A percentile compares a stretch with the other conserved stretches of the same genome.
phyloP scores from a whole-genome alignment of 139 green algal genomes.

The Deuterostichococcus epilithicus region DNA sequence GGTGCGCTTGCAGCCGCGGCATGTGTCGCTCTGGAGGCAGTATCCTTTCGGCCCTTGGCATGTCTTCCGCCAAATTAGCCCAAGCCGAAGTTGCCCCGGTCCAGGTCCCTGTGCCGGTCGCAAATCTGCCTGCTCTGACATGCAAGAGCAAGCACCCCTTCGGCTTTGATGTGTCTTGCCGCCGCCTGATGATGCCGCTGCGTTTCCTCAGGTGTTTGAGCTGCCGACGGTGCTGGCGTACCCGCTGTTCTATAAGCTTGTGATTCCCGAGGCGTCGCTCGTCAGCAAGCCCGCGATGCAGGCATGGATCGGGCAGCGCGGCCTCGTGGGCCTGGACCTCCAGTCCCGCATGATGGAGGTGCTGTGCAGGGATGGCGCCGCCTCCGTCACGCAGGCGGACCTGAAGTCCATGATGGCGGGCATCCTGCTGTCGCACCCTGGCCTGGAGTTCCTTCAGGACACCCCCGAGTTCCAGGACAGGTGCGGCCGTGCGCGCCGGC shows the following conservation, averaged over 20 bases:
- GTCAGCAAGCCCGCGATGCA: constrained; percentile 35
- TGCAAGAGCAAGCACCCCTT: neutral
- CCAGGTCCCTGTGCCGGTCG: too few species aligned
- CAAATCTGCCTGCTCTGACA: too few species aligned
- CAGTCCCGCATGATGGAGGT: constrained; percentile 38
- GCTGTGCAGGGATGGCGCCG: constrained; percentile 32
- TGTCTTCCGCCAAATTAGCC: too few species aligned
- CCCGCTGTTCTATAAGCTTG: constrained; percentile 70
- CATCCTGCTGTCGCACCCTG: constrained; percentile 87
- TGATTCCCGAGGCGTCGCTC: constrained; percentile 7
- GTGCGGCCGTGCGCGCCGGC: constrained; percentile 21
- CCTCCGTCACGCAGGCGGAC: constrained; percentile 60
- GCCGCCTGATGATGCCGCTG: neutral
- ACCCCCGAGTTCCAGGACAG: constrained; percentile 96
- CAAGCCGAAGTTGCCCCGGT: too few species aligned
- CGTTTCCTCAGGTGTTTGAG: constrained; percentile 65
- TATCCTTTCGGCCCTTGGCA: neutral
- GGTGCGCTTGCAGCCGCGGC: constrained; percentile 13
- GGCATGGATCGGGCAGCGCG: constrained; percentile 32
- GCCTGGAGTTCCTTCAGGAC: constrained; percentile 95
- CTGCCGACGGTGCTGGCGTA: constrained; percentile 80
- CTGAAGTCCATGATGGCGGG: constrained; percentile 77
- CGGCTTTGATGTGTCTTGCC: neutral
- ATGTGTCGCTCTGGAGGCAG: neutral
- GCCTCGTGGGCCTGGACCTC: constrained; percentile 17